Conservation (phyloP, 2,329 filamentous ascomycete species). For the Talaromyces sp. region DNA sequence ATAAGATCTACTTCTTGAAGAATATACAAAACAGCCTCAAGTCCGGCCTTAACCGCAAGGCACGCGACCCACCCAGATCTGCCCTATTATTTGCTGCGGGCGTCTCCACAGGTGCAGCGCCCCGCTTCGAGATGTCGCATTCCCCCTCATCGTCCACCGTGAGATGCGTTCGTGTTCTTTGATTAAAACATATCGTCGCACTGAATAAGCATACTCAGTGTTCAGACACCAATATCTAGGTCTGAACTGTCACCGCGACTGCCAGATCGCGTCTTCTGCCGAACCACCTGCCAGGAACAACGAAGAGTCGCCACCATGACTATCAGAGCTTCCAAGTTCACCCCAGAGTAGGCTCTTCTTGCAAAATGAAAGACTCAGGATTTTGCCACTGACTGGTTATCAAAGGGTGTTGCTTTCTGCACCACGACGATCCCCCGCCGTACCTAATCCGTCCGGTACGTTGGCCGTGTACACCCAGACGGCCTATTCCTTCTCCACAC, state of each 20-base stretch:
- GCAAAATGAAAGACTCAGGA: not conserved
- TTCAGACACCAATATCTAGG: not conserved
- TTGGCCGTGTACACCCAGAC: slow-evolving; percentile 45
- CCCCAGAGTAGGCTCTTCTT: slow-evolving; percentile 32
- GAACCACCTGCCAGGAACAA: not conserved
- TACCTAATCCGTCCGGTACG: slow-evolving; percentile 42
- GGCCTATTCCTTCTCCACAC: slow-evolving; percentile 46
- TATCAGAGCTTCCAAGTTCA: slow-evolving; percentile 37
- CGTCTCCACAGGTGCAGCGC: not conserved
- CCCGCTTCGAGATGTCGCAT: not conserved
- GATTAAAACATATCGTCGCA: not conserved
- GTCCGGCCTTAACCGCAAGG: not conserved
- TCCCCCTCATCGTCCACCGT: not conserved
- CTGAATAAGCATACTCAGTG: not conserved
- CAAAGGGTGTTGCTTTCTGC: slow-evolving; percentile 42
- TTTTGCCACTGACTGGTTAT: not conserved
- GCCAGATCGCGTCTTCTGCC: not conserved
- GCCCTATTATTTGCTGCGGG: not conserved
- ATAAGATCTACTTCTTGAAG: not conserved
- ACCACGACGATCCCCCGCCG: slow-evolving; percentile 40
- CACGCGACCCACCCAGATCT: not conserved
- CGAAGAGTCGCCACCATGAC: slow-evolving; percentile 23
- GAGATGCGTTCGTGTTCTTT: not conserved
- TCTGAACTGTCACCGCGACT: not conserved
- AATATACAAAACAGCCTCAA: not conserved